Base-by-base conservation (phyloP, 2,329 filamentous ascomycete genomes). In the Calonectria pseudoreteaudii region DNA sequence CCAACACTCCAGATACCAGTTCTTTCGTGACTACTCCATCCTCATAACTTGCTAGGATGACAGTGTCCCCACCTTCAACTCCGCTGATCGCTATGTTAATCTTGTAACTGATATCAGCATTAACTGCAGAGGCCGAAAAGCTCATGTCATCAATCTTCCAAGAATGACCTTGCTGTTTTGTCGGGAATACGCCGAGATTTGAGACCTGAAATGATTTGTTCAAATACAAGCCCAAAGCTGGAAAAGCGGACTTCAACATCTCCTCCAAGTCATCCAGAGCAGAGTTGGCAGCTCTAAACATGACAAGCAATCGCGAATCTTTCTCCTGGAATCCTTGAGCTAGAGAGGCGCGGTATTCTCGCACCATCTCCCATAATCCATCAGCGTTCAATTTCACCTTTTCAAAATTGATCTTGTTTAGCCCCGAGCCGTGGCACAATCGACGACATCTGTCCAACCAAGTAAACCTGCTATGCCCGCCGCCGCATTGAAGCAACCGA, bases 121-220 rank as follows among this genome's bases (percentile, higher is more conserved):
- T 74, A 0, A 78, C 68, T 0, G 71, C 56, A 4, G 71, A 50
- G 18, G 75, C 71, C 5, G 76, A 78, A 38, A 78, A 78, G 6
- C 56, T 49, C 68, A 76, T 72, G 4, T 77, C 75, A 8, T 76
- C 74, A 11, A 78, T 73, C n/a, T 31, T 65, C 75, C 76, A 78
- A 13, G 28, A 56, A 4, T 66, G 38, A 7, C 4, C 31, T 5
- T 31, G 20, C 4, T 67, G 28, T 4, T 50, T 44, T 7, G 36
- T 23, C 10, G 53, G 31, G 41, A 77, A 75, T 0, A 34, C 49
- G 0, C 75, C 75, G 0, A 77, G 52, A 16, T 77, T 77, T 0
- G 76, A 77, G 16, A 77, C 58, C 18, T 73, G 67, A 20, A 77
- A 38, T 4, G 58, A 44, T 1, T 75, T 76, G 16, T 74, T 74